Conservation (phyloP, 2,329 filamentous ascomycete species). For the Curvularia eragrostidis region DNA sequence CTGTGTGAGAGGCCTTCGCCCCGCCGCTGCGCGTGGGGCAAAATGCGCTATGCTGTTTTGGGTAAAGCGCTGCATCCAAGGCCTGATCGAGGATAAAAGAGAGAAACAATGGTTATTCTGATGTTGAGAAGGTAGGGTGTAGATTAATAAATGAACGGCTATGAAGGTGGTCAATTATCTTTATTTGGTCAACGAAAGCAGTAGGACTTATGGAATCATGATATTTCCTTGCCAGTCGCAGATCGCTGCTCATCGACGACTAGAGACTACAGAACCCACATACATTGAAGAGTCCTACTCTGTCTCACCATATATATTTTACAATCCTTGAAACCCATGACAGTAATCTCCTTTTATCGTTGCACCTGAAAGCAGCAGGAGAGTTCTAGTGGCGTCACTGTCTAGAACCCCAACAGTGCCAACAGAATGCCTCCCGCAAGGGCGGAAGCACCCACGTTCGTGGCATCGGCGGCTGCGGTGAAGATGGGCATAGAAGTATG, state of each 20-base stretch:
- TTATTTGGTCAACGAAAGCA: not conserved
- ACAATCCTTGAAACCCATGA: too few relatives aligned
- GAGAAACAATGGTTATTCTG: not conserved
- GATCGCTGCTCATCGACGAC: not conserved
- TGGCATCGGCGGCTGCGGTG: constrained; percentile 12
- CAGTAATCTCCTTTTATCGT: too few relatives aligned
- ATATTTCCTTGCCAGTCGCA: not conserved
- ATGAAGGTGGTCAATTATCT: not conserved
- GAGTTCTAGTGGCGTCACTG: not conserved
- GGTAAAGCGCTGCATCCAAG: not conserved
- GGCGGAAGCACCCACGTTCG: constrained; percentile 5
- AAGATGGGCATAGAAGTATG: constrained; percentile 1
- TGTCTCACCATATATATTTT: not conserved
- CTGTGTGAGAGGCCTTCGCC: constrained; percentile 20
- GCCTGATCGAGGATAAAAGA: not conserved
- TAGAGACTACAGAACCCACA: not conserved
- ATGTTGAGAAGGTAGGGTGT: not conserved
- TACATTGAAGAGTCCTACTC: not conserved
- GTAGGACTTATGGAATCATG: not conserved
- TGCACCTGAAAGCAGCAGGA: too few relatives aligned
- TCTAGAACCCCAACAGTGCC: constrained; percentile 14
- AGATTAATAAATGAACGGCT: not conserved
- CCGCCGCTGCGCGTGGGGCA: constrained; percentile 25
- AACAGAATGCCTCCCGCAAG: constrained; percentile 9
- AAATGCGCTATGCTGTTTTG: constrained; percentile 4